phyloP scores from a whole-genome alignment of 2,329 filamentous ascomycete genomes.

The Ophiostoma tasmaniense region DNA sequence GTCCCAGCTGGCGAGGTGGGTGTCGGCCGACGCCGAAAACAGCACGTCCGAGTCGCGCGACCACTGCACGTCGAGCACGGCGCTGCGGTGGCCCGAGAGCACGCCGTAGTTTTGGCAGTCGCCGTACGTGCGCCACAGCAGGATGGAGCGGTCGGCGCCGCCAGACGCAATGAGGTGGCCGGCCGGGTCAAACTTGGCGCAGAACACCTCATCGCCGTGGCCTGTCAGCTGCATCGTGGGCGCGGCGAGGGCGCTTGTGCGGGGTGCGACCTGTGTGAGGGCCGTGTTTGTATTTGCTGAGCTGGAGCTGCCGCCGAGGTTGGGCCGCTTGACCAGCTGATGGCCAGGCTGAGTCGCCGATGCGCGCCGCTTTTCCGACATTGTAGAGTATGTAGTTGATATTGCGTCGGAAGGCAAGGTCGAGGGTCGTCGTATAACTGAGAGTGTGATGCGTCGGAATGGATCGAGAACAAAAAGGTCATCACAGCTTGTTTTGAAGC shows the following conservation, averaged over 20 bases:
- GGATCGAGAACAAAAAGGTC: neutral
- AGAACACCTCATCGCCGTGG: slow-evolving; percentile 77
- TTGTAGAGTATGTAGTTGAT: slow-evolving; percentile 31
- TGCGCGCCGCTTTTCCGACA: slow-evolving; percentile 94
- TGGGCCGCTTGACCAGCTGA: slow-evolving; percentile 86
- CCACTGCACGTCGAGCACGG: slow-evolving; percentile 89
- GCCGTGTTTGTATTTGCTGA: slow-evolving; percentile 30
- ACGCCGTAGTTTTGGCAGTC: slow-evolving; percentile 91
- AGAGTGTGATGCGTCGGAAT: neutral
- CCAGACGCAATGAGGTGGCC: slow-evolving; percentile 87
- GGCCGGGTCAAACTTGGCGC: slow-evolving; percentile 79
- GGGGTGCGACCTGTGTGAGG: slow-evolving; percentile 57
- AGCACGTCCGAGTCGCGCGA: slow-evolving; percentile 86
- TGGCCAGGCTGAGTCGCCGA: slow-evolving; percentile 65
- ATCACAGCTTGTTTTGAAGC: slow-evolving; percentile 7
- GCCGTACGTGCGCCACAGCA: slow-evolving; percentile 89
- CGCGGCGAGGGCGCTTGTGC: slow-evolving; percentile 76
- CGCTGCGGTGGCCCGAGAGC: slow-evolving; percentile 81
- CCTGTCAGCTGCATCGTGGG: slow-evolving; percentile 91
- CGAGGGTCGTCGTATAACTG: neutral
- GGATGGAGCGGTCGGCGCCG: slow-evolving; percentile 89
- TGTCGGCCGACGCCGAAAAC: slow-evolving; percentile 89
- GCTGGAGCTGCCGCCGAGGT: slow-evolving; percentile 41
- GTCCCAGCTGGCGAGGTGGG: slow-evolving; percentile 91
- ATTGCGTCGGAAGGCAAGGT: neutral